Percentiles rank a stretch among this genome's conserved stretches.
Conservation (phyloP, 331 rosid genomes). For the Rhamnella rubrinervis region DNA sequence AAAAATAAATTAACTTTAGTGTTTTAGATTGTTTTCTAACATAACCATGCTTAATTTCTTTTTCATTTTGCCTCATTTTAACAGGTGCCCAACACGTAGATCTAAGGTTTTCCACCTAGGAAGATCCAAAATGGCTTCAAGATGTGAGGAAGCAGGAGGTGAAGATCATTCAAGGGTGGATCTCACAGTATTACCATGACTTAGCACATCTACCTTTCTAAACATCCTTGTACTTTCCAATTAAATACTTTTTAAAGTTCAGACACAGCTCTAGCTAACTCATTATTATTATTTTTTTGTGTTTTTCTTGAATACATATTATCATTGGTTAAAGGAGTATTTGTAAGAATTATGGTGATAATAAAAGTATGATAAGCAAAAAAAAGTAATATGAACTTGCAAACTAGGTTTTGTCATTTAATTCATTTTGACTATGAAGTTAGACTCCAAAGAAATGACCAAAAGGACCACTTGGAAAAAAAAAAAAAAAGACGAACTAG, state of each 20-base stretch:
- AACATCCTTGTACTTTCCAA: background rate
- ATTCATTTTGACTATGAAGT: background rate
- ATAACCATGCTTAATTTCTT: background rate
- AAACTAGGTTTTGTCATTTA: background rate
- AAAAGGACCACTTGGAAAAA: too few relatives aligned
- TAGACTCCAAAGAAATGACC: too few relatives aligned
- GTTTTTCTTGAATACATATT: too few relatives aligned
- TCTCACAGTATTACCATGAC: slow-evolving; percentile 57
- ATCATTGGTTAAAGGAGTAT: too few relatives aligned
- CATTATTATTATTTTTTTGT: too few relatives aligned
- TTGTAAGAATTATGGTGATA: too few relatives aligned
- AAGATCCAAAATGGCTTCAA: slow-evolving; percentile 83
- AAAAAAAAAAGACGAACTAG: too few relatives aligned
- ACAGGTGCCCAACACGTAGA: slow-evolving; percentile 97
- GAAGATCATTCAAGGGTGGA: slow-evolving; percentile 56
- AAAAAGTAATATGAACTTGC: background rate
- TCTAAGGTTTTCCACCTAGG: slow-evolving; percentile 56
- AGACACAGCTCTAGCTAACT: too few relatives aligned
- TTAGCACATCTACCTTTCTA: slow-evolving; percentile 18
- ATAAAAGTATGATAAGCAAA: too few relatives aligned
- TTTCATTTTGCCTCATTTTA: background rate
- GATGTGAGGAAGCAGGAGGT: slow-evolving; percentile 62
- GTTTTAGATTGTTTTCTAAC: background rate
- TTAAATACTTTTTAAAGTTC: too few relatives aligned
- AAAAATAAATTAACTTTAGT: background rate